phyloP scores from a whole-genome alignment of 1,139 yeast species.

The Zygoascus sp. region DNA sequence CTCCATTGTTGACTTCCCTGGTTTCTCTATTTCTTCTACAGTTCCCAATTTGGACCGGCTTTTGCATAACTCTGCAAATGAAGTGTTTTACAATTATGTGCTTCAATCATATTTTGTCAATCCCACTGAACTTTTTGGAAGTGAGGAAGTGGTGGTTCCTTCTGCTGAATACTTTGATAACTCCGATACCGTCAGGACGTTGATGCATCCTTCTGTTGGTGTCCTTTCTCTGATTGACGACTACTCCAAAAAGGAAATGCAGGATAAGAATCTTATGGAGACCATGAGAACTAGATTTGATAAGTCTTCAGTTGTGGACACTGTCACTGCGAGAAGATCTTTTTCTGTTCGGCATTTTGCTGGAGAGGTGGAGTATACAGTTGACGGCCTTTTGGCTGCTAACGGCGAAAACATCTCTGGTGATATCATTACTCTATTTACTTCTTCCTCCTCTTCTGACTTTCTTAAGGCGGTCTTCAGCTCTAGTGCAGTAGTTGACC shows the following conservation, averaged over 20 bases:
- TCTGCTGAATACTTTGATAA: conserved; percentile 39
- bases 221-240: conserved; percentile 38
- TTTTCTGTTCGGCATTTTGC: conserved; percentile 39
- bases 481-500: conserved; percentile 38
- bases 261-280: conserved; percentile 33
- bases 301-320: conserved; percentile 31
- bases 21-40: conserved; percentile 36
- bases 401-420: conserved; percentile 39
- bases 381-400: conserved; percentile 33
- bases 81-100: conserved; percentile 38
- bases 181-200: conserved; percentile 37
- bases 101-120: conserved; percentile 37
- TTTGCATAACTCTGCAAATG: conserved; percentile 41
- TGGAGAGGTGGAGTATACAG: conserved; percentile 40
- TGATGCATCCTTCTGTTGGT: conserved; percentile 37
- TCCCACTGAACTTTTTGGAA: conserved; percentile 37
- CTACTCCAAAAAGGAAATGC: conserved; percentile 37
- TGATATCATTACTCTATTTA: conserved; percentile 39
- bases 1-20: conserved; percentile 41
- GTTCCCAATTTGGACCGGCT: conserved; percentile 38
- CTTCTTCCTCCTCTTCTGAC: conserved; percentile 38
- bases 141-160: conserved; percentile 39
- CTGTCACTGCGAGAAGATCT: conserved; percentile 29
- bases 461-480: conserved; percentile 36
- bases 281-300: conserved; percentile 35